Percentiles rank a stretch among this genome's conserved stretches.
Conservation (phyloP, 1,284 basidiomycete genomes). For the Rhodotorula sp. region DNA sequence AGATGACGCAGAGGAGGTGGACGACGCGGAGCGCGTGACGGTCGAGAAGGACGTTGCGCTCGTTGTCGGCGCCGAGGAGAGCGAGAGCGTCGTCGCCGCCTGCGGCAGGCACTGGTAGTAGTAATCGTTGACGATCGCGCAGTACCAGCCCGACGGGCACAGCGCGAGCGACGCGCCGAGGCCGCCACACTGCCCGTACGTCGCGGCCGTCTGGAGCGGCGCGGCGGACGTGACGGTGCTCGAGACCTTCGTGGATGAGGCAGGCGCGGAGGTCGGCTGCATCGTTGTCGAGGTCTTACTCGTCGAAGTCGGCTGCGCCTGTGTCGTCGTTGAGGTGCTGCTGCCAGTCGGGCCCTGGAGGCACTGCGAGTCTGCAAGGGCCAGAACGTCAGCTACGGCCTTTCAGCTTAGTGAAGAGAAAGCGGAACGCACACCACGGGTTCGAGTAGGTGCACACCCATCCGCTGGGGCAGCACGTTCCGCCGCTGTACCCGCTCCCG, state of each 20-base stretch:
- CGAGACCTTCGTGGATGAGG: neutral
- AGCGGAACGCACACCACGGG: neutral
- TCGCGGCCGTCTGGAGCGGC: neutral
- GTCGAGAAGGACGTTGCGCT: neutral
- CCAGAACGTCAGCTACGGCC: neutral
- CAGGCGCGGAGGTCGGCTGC: neutral
- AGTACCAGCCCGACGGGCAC: conserved; percentile 5
- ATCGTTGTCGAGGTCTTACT: neutral
- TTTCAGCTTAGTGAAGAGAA: neutral
- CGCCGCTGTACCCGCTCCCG: conserved; percentile 1
- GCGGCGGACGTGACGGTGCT: neutral
- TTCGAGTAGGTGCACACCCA: neutral
- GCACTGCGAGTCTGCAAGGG: conserved; percentile 17
- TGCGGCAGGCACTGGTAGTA: conserved; percentile 15
- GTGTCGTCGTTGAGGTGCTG: neutral
- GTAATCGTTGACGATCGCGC: conserved; percentile 7
- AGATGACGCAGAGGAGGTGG: no score
- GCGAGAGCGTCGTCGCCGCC: neutral
- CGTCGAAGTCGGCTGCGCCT: neutral
- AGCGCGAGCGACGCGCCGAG: neutral
- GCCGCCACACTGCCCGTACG: conserved; percentile 13
- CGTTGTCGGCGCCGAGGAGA: neutral
- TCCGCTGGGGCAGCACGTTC: neutral
- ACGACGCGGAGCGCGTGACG: neutral
- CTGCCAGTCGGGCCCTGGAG: neutral